Evolutionary conservation across 2,329 filamentous ascomycete species (phyloP), one percentile per base, ranked within the genome.

Genomic region (Claviceps digitariae): DNA sequence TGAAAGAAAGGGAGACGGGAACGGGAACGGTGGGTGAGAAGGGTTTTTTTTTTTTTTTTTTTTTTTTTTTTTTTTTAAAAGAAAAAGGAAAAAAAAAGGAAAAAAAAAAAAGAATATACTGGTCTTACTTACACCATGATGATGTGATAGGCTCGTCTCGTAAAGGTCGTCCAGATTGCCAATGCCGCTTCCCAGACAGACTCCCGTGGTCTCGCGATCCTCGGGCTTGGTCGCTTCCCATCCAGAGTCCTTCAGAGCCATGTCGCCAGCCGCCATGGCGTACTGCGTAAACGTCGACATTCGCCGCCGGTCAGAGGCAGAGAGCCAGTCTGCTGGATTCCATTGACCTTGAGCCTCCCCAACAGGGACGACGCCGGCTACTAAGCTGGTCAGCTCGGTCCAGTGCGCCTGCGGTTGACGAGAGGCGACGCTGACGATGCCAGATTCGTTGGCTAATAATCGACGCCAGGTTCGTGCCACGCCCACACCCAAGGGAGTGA

Each of bases 251-350:
- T 79, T 69, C 51, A 98, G 73, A 0, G 93, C 93, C 77, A 97
- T 93, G 50, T 88, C 80, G 0, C 88, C 79, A 2, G 90, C 89
- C 13, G 87, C 89, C 63, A 95, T 77, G 15, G 90, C 91, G 71
- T 94, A 97, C 67, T 97, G 90, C 4, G 90, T 81, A 65, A 97
- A 97, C 25, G 74, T 77, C n/a, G 93, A 90, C 83, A 94, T 94
- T 63, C 88, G 86, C 4, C 90, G 81, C 63, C 79, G 75, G 54
- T 83, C 79, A 1, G 73, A 64, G 25, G 69, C 64, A 47, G 66
- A 68, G 50, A 82, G 62, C 76, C 79, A 84, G 59, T 82, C 75
- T 12, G 70, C 66, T 1, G 76, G 63, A 31, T 67, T 66, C 81
- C 77, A 83, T 46, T 72, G 59, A 67, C 71, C 64, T 53, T 70